Evolutionary conservation across 495 filamentous ascomycete genomes (phyloP).

Genomic region (Penicillium pulvis): DNA sequence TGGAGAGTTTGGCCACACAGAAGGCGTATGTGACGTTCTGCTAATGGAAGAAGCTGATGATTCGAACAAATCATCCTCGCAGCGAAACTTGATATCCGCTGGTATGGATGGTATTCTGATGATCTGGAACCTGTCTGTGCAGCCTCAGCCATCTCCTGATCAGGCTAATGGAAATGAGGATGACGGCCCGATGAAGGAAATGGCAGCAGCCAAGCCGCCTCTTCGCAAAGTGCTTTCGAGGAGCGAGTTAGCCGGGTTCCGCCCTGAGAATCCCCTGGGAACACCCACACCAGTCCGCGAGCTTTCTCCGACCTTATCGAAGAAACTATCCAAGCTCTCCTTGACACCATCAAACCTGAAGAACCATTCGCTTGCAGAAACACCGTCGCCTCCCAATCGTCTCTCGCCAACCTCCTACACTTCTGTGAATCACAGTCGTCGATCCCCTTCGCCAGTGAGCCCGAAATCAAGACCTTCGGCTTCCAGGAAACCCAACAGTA

Average conservation of each 20-base stretch:
- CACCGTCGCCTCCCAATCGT: conserved; percentile 38
- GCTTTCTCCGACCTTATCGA: conserved; percentile 65
- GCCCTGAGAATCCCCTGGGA: conserved; percentile 45
- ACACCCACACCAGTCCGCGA: conserved; percentile 58
- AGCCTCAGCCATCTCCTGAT: conserved; percentile 40
- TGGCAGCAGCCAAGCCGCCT: conserved; percentile 61
- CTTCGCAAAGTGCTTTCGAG: conserved; percentile 74
- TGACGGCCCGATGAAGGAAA: conserved; percentile 54
- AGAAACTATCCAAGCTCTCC: conserved; percentile 55
- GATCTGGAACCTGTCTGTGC: conserved; percentile 70
- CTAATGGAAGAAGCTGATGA: conserved; percentile 59
- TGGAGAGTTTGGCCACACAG: conserved; percentile 91
- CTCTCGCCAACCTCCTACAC: conserved; percentile 36
- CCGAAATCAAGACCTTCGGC: conserved; percentile 30
- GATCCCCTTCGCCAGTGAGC: conserved; percentile 51
- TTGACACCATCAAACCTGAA: conserved; percentile 37
- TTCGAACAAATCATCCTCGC: conserved; percentile 35
- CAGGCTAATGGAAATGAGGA: conserved; percentile 29
- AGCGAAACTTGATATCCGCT: conserved; percentile 66
- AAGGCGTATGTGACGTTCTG: conserved; percentile 82
- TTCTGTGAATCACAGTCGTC: conserved; percentile 31
- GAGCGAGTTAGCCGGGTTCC: conserved; percentile 75
- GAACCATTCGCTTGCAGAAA: conserved; percentile 28
- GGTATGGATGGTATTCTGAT: conserved; percentile 85
- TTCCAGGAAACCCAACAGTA: conserved; percentile 22